phyloP scores from a whole-genome alignment of 2,329 filamentous ascomycete genomes.

The Epichloe aotearoae region DNA sequence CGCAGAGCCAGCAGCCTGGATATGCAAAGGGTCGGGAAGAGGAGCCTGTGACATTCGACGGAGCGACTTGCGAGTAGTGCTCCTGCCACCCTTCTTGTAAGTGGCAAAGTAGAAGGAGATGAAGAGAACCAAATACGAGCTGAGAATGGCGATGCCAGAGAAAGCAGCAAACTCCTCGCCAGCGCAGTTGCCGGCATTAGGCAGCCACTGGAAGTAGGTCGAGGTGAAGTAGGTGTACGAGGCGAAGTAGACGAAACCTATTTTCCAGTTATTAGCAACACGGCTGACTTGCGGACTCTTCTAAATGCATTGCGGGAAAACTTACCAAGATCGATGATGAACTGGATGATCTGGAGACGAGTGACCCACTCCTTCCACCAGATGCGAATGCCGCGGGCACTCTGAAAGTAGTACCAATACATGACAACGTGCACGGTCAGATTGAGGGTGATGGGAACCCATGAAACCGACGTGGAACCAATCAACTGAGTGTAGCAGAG shows the following conservation, averaged over 20 bases:
- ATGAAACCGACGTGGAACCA: constrained; percentile 83
- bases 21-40: constrained; percentile 70
- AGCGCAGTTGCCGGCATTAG: constrained; percentile 74
- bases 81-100: constrained; percentile 78
- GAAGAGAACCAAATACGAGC: constrained; percentile 93
- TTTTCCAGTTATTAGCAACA: constrained; percentile 7
- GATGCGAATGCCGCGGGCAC: constrained; percentile 83
- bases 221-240: constrained; percentile 98
- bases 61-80: constrained; percentile 66
- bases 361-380: constrained; percentile 99
- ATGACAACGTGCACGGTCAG: constrained; percentile 92
- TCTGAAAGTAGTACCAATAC: constrained; percentile 99
- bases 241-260: constrained; percentile 95
- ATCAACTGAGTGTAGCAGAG: constrained; percentile 97
- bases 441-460: constrained; percentile 90
- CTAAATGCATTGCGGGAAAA: constrained; percentile 5
- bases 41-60: constrained; percentile 52
- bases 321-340: constrained; percentile 90
- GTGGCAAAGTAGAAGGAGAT: constrained; percentile 98
- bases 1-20: constrained; percentile 42
- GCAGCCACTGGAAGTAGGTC: constrained; percentile 75
- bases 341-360: constrained; percentile 91
- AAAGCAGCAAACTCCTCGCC: constrained; percentile 96
- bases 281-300: not conserved
- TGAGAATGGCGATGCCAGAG: constrained; percentile 80